Evolutionary conservation across 495 filamentous ascomycete species (phyloP).

Genomic region (Xylaria telfairii): DNA sequence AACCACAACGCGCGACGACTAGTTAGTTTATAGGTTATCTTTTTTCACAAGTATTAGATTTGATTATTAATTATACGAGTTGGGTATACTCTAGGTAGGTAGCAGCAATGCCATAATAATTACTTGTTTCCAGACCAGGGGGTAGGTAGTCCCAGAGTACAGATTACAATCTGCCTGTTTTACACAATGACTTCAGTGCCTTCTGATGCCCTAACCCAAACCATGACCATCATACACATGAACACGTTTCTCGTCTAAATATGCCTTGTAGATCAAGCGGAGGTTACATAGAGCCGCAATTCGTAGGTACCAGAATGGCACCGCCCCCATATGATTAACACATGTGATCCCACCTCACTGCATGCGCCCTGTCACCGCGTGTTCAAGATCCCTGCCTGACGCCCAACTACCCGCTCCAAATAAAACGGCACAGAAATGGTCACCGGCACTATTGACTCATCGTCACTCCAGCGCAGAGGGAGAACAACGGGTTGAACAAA

Average conservation of each 20-base stretch:
- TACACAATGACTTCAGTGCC: background rate
- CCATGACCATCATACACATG: background rate
- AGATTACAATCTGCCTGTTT: background rate
- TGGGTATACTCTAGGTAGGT: background rate
- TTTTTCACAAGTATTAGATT: background rate
- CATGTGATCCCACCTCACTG: conserved; percentile 21
- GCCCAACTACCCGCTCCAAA: conserved; percentile 5
- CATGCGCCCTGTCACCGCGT: conserved; percentile 19
- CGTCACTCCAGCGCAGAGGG: background rate
- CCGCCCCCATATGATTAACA: conserved; percentile 6
- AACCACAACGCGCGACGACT: background rate
- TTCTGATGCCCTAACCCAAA: background rate
- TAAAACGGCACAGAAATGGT: conserved; percentile 2
- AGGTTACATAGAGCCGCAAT: conserved; percentile 1
- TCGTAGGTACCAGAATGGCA: background rate
- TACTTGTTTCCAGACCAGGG: background rate
- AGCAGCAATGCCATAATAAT: no score
- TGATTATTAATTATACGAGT: background rate
- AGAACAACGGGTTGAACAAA: background rate
- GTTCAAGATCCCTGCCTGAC: conserved; percentile 4
- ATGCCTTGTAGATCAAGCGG: conserved; percentile 7
- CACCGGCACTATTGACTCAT: conserved; percentile 12
- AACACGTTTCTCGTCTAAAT: conserved; percentile 1
- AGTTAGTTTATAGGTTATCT: background rate
- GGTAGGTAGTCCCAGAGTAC: background rate